Evolutionary conservation across 1,284 basidiomycete genomes (phyloP).

Genomic region (Stygiomarasmius scandens): DNA sequence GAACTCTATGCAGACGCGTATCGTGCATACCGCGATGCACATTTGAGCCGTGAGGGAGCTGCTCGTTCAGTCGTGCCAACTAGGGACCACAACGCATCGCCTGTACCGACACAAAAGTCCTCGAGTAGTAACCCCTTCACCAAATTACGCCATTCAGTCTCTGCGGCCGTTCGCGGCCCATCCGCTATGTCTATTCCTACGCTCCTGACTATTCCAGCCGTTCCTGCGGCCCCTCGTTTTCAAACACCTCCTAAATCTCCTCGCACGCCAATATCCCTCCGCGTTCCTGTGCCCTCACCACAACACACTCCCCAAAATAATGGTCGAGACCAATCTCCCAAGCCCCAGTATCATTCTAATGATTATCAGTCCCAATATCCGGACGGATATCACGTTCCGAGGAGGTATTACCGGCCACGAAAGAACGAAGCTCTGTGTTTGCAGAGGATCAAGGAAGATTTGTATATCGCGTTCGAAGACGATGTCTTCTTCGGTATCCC

Average conservation of each 20-base stretch:
- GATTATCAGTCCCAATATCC: not conserved
- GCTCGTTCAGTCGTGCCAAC: not conserved
- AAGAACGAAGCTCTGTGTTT: slow-evolving; percentile 16
- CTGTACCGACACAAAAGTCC: not conserved
- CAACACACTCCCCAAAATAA: too few relatives aligned
- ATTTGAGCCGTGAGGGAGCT: not conserved
- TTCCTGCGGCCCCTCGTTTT: not conserved
- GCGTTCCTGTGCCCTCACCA: not conserved
- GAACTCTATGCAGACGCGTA: too few relatives aligned
- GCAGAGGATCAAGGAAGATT: slow-evolving; percentile 6
- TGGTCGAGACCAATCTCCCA: too few relatives aligned
- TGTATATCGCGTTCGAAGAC: slow-evolving; percentile 16
- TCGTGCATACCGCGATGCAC: not conserved
- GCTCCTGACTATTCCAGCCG: not conserved
- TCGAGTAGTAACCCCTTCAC: not conserved
- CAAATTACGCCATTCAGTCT: not conserved
- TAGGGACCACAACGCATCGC: not conserved
- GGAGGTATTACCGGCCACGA: slow-evolving; percentile 2
- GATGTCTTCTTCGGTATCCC: not conserved
- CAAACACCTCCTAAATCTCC: not conserved
- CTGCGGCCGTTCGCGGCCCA: not conserved
- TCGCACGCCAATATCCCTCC: not conserved
- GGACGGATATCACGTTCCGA: not conserved
- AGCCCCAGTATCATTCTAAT: not conserved
- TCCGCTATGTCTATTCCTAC: not conserved